These are phyloP conservation scores for Daldinia sp. DNA, from an alignment of 2,329 filamentous ascomycete species.

Conservation along the genomic window DNA sequence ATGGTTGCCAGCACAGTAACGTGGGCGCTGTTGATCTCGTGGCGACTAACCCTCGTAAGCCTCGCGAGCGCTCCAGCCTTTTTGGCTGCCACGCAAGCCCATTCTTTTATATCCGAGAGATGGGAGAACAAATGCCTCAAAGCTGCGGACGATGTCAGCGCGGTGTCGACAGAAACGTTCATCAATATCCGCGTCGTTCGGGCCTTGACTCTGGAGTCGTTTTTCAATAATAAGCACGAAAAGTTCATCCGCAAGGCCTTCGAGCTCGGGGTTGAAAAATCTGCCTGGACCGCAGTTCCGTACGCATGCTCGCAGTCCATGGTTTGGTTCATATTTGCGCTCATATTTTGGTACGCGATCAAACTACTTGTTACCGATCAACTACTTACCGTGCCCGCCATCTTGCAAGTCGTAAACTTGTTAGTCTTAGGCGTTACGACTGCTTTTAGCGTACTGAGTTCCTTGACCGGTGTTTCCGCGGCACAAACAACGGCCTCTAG, in stretches of 20 bases:
- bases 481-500: conserved; percentile 76
- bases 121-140: conserved; percentile 78
- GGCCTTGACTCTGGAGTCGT: conserved; percentile 74
- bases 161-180: conserved; percentile 78
- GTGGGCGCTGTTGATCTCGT: conserved; percentile 79
- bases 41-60: conserved; percentile 82
- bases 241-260: conserved; percentile 61
- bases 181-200: conserved; percentile 81
- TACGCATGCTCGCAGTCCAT: conserved; percentile 81
- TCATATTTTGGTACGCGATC: conserved; percentile 86
- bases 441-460: conserved; percentile 72
- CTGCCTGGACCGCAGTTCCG: conserved; percentile 71
- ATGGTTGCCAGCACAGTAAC: conserved; percentile 74
- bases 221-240: conserved; percentile 72
- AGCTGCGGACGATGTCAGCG: conserved; percentile 65
- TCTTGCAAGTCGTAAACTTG: conserved; percentile 81
- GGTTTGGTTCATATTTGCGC: conserved; percentile 74
- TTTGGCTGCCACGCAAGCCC: conserved; percentile 70
- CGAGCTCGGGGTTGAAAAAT: conserved; percentile 69
- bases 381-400: conserved; percentile 59
- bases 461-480: conserved; percentile 81
- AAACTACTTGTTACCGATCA: conserved; percentile 63
- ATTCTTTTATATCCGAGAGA: conserved; percentile 68
- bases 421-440: conserved; percentile 85
- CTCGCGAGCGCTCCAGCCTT: conserved; percentile 74